A percentile compares a stretch with the other conserved stretches of the same genome.
phyloP scores from a whole-genome alignment of 73 alveolate genomes.

The Paramecium primaurelia region DNA sequence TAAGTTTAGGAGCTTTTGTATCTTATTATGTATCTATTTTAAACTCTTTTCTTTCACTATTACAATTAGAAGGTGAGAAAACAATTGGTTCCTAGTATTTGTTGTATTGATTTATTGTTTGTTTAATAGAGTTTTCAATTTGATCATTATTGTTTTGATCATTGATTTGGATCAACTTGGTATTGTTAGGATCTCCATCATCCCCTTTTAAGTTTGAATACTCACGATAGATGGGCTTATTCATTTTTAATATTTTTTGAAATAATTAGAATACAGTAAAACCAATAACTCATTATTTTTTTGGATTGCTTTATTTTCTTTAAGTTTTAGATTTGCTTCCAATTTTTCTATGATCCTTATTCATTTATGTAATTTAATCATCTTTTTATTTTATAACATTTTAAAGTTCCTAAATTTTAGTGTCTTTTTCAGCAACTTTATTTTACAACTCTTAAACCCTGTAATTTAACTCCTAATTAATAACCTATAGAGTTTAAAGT shows the following conservation, averaged over 20 bases:
- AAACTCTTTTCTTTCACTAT: neutral
- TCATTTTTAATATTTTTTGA: neutral
- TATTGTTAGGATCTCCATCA: neutral
- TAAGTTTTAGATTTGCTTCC: neutral
- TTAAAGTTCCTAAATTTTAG: conserved; percentile 26
- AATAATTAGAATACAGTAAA: neutral
- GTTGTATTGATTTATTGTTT: neutral
- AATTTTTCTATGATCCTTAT: neutral
- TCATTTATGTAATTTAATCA: neutral
- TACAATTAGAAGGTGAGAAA: neutral
- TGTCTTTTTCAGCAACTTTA: neutral
- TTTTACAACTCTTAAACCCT: neutral
- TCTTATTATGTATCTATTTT: neutral
- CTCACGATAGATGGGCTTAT: neutral
- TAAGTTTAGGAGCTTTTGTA: neutral
- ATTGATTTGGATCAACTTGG: neutral
- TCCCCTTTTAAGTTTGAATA: neutral
- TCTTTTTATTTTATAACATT: neutral
- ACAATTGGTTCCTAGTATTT: neutral
- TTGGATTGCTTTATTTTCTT: neutral
- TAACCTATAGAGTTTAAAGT: neutral
- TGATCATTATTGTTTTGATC: neutral
- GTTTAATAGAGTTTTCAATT: neutral
- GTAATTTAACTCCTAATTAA: neutral
- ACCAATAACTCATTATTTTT: neutral